Percentiles rank a stretch among this genome's conserved stretches.
Evolutionary conservation across 1,284 basidiomycete species (phyloP).

Genomic region (Pisolithus thermaeus): DNA sequence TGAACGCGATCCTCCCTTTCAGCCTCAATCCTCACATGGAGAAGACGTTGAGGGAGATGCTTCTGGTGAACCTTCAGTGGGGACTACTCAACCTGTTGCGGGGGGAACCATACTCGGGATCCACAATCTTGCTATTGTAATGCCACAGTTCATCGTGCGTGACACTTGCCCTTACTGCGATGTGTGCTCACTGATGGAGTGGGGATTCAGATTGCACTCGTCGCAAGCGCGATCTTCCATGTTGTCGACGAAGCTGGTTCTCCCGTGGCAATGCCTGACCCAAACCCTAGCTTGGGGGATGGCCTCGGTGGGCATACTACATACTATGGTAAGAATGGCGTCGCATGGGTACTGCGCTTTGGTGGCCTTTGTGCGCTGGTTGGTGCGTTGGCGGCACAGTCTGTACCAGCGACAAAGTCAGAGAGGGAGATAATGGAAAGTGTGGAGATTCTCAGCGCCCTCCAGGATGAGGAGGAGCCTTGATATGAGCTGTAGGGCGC

Average conservation of each 20-base stretch:
- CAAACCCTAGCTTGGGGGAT: conserved; percentile 12
- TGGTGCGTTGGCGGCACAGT: conserved; percentile 70
- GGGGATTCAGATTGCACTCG: conserved; percentile 70
- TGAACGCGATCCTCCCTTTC: conserved; percentile 65
- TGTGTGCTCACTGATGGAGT: background rate
- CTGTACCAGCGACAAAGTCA: conserved; percentile 80
- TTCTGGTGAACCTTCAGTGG: conserved; percentile 26
- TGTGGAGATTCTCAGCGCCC: conserved; percentile 70
- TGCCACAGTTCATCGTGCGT: conserved; percentile 87
- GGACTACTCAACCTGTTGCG: conserved; percentile 53
- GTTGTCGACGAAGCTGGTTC: conserved; percentile 55
- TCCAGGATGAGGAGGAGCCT: conserved; percentile 52
- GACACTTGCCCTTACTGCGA: background rate
- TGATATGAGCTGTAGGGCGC: conserved; percentile 21
- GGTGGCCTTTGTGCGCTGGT: conserved; percentile 79
- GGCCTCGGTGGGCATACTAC: conserved; percentile 40
- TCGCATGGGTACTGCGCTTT: conserved; percentile 91
- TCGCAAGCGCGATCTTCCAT: conserved; percentile 84
- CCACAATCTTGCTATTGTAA: conserved; percentile 90
- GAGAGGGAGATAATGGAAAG: conserved; percentile 83
- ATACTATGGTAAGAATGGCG: conserved; percentile 78
- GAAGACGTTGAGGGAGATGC: conserved; percentile 40
- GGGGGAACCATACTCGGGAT: conserved; percentile 96
- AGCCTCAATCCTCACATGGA: conserved; percentile 51
- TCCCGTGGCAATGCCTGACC: conserved; percentile 31